Conservation (phyloP, 495 filamentous ascomycete species). For the Beverwykella pulmonaria region DNA sequence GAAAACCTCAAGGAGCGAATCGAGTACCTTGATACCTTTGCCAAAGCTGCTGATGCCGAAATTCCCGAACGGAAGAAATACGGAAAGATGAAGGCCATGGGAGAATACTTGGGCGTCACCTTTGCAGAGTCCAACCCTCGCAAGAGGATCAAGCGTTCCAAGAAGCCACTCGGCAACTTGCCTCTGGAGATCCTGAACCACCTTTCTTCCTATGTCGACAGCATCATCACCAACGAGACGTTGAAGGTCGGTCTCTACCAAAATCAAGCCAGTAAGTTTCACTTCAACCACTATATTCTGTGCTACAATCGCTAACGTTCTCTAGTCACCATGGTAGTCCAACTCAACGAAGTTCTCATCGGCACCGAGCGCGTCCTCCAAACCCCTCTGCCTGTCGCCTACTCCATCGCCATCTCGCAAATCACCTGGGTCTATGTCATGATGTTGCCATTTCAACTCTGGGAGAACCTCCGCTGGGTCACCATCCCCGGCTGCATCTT, state of each 20-base stretch:
- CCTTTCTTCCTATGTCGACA: constrained; percentile 40
- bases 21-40: constrained; percentile 67
- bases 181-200: constrained; percentile 44
- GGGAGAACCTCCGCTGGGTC: constrained; percentile 64
- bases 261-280: constrained; percentile 34
- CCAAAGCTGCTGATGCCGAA: constrained; percentile 63
- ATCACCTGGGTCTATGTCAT: constrained; percentile 90
- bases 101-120: constrained; percentile 40
- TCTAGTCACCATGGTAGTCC: constrained; percentile 45
- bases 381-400: constrained; percentile 83
- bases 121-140: constrained; percentile 44
- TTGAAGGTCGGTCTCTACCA: constrained; percentile 51
- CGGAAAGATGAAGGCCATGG: constrained; percentile 44
- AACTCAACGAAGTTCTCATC: constrained; percentile 72
- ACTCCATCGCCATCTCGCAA: constrained; percentile 83
- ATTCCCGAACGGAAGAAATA: constrained; percentile 49
- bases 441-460: constrained; percentile 83
- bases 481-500: constrained; percentile 84
- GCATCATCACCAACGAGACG: constrained; percentile 53
- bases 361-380: constrained; percentile 81
- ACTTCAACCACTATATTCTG: neutral
- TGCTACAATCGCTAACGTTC: neutral
- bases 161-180: constrained; percentile 45
- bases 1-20: constrained; percentile 62
- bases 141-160: constrained; percentile 41